Base-by-base conservation (phyloP, 2,329 filamentous ascomycete genomes). In the Sporothrix globosa region DNA sequence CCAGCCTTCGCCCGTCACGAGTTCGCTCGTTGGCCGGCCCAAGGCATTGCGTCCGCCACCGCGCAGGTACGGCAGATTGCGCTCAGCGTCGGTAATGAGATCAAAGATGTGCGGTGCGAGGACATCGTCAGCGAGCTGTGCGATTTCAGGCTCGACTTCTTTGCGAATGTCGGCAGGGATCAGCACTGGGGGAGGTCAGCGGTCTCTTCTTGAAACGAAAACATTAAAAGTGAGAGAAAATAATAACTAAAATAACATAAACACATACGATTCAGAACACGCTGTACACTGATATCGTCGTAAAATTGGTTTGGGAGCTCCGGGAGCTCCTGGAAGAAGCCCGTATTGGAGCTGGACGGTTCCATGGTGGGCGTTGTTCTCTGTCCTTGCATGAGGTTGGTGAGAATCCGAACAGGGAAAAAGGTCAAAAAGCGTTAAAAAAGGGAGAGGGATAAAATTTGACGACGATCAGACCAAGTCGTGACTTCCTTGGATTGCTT, bases 1-100 rank as follows among this genome's bases (percentile, higher is more conserved):
- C 91, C 91, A 93, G 39, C 91, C 90, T 73, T 90, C 85, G 0
- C 85, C 84, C 0, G 89, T 90, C 48, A 91, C 82, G 1, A 92
- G 80, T 46, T 87, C 84, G 61, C 86, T 85, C 7, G 81, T 84
- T 66, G 85, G 85, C 67, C 83, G 82, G 0, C 90, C 89, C 76
- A 91, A 91, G 0, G 86, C 85, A 75, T 89, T 86, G 13, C 87
- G 82, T 1, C 87, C 85, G 54, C 83, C 83, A 3, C 84, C 84
- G 61, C 80, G 81, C 9, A 92, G 78, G 44, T 87, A 87, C 0
- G 90, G 89, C 58, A 86, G 84, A 73, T 91, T 89, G 54, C 81
- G 83, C 77, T 92, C 90, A 0, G 90, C 86, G 76, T 92, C 88
- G 0, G 86, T 85, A 21, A 90, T 78, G 79, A 83, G 87, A 73